Percentiles rank a stretch among this genome's conserved stretches.
Evolutionary conservation across 371 early-diverging fungal genomes (phyloP).

Genomic region (Chytridium lagenaria): DNA sequence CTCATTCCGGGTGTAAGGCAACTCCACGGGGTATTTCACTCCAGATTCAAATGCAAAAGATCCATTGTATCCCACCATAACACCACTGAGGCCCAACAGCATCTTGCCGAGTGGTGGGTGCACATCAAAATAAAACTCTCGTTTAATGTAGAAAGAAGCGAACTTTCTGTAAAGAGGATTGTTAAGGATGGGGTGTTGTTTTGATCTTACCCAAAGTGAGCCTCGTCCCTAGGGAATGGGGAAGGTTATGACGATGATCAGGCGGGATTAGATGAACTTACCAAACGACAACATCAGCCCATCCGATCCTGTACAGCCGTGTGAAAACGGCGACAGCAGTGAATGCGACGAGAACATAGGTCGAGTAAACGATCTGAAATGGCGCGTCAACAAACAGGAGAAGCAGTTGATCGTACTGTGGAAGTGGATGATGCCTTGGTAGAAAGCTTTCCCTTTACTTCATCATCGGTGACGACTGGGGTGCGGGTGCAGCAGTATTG

Average conservation of each 20-base stretch:
- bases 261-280: slow-evolving; percentile 46
- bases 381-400: neutral
- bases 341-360: slow-evolving; percentile 27
- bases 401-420: neutral
- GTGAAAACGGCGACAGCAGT: slow-evolving; percentile 59
- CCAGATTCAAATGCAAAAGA: slow-evolving; percentile 92
- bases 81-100: slow-evolving; percentile 92
- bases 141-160: slow-evolving; percentile 92
- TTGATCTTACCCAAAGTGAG: slow-evolving; percentile 49
- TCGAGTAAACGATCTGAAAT: slow-evolving; percentile 18
- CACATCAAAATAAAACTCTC: slow-evolving; percentile 98
- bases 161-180: slow-evolving; percentile 67
- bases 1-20: slow-evolving; percentile 96
- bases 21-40: slow-evolving; percentile 76
- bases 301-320: slow-evolving; percentile 80
- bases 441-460: neutral
- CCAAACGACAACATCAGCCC: slow-evolving; percentile 82
- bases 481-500: neutral
- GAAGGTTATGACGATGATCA: slow-evolving; percentile 5
- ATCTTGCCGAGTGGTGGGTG: slow-evolving; percentile 99
- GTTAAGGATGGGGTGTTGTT: neutral
- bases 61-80: slow-evolving; percentile 89
- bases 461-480: neutral
- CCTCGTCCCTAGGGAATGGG: slow-evolving; percentile 46
- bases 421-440: neutral